phyloP scores from a whole-genome alignment of 176 grass and related monocot species.

The Tillandsia leiboldiana region DNA sequence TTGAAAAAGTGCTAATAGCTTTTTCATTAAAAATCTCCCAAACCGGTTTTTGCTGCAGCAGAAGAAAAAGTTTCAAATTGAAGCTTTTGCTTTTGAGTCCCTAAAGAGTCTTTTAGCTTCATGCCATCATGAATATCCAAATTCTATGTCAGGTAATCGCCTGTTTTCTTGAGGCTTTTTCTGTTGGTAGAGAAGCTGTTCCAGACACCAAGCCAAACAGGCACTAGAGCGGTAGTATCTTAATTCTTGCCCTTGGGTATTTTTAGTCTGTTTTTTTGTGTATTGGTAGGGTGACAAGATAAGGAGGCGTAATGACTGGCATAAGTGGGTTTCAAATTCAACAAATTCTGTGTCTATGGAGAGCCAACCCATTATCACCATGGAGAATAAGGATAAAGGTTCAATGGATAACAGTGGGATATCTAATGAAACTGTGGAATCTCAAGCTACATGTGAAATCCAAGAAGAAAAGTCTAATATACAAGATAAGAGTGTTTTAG shows the following conservation, averaged over 20 bases:
- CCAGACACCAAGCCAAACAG: no score
- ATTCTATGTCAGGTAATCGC: no score
- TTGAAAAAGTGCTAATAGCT: no score
- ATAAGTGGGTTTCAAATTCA: constrained; percentile 24
- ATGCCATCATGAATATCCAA: background rate
- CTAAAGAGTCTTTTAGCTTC: no score
- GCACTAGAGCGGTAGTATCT: no score
- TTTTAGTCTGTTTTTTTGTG: background rate
- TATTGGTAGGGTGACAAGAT: constrained; percentile 35
- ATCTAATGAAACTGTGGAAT: constrained; percentile 1
- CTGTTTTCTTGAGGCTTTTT: no score
- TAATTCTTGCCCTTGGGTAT: background rate
- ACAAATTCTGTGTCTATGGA: constrained; percentile 16
- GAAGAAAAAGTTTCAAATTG: no score
- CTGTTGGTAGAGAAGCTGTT: no score
- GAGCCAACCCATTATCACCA: background rate
- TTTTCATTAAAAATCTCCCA: no score
- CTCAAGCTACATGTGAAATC: constrained; percentile 11
- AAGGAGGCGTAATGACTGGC: constrained; percentile 36
- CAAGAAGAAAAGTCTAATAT: constrained; percentile 7
- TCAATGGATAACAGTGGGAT: background rate
- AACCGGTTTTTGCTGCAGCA: no score
- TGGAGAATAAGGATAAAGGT: constrained; percentile 10
- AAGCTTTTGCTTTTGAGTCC: no score
- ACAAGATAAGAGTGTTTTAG: constrained; percentile 4